A percentile compares a stretch with the other conserved stretches of the same genome.
Conservation (phyloP, 1,284 basidiomycete genomes). For the Moesziomyces sp. region DNA sequence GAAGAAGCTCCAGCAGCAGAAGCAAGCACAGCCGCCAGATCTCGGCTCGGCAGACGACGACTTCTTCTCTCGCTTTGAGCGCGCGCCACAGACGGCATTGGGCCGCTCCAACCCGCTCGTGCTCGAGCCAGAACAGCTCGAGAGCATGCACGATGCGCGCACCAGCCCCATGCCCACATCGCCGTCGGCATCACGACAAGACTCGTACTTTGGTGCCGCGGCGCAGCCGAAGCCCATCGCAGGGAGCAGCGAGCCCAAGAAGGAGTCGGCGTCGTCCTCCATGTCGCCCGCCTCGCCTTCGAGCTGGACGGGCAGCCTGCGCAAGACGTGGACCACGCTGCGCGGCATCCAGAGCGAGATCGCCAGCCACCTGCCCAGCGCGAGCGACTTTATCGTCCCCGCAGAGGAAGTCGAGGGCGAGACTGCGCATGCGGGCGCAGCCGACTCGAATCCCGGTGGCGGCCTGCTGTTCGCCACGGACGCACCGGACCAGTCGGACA, state of each 20-base stretch:
- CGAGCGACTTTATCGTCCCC: constrained; percentile 52
- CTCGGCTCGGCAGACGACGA: constrained; percentile 34
- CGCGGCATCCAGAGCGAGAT: constrained; percentile 45
- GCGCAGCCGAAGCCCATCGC: constrained; percentile 37
- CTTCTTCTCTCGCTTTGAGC: constrained; percentile 53
- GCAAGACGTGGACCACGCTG: constrained; percentile 53
- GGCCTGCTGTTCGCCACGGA: constrained; percentile 36
- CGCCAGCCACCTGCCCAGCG: constrained; percentile 47
- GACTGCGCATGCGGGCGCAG: constrained; percentile 1
- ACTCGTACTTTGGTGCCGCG: constrained; percentile 36
- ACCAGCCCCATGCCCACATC: constrained; percentile 41
- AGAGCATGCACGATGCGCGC: constrained; percentile 52
- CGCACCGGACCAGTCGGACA: constrained; percentile 1
- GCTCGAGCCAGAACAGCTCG: constrained; percentile 51
- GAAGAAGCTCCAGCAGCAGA: constrained; percentile 28
- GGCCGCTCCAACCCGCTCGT: constrained; percentile 34
- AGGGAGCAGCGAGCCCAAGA: constrained; percentile 2
- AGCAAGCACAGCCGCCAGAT: constrained; percentile 9
- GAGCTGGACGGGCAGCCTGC: constrained; percentile 52
- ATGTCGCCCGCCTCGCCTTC: constrained; percentile 27
- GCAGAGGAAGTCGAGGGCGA: constrained; percentile 23
- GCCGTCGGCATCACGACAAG: constrained; percentile 5
- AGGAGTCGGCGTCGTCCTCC: constrained; percentile 6
- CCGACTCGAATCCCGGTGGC: constrained; percentile 33
- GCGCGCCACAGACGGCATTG: constrained; percentile 34